Evolutionary conservation across 345 rosid species (phyloP).

Genomic region (Alliaria petiolata): DNA sequence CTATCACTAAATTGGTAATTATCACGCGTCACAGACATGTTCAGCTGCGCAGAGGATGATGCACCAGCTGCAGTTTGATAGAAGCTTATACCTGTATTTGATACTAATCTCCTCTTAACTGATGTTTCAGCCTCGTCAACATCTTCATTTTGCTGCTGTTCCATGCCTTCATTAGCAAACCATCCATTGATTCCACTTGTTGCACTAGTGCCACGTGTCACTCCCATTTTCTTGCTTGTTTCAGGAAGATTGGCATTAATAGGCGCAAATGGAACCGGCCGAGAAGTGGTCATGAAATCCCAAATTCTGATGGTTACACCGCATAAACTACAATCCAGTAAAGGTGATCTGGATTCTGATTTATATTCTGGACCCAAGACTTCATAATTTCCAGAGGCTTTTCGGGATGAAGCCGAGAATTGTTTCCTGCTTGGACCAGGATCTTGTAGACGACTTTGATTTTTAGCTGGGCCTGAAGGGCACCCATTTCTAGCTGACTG

Average conservation of each 20-base stretch:
- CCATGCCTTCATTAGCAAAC: slow-evolving; percentile 76
- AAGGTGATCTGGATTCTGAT: slow-evolving; percentile 71
- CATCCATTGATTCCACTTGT: slow-evolving; percentile 98
- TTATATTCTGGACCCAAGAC: slow-evolving; percentile 60
- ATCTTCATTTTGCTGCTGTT: slow-evolving; percentile 70
- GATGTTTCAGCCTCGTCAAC: slow-evolving; percentile 93
- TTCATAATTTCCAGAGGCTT: slow-evolving; percentile 68
- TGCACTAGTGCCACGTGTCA: slow-evolving; percentile 91
- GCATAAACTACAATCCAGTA: slow-evolving; percentile 94
- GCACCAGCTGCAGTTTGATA: slow-evolving; percentile 82
- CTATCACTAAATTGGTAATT: slow-evolving; percentile 58
- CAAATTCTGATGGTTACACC: slow-evolving; percentile 88
- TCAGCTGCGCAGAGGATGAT: slow-evolving; percentile 51
- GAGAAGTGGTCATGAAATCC: slow-evolving; percentile 80
- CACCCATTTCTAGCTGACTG: slow-evolving; percentile 92
- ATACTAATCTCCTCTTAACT: slow-evolving; percentile 47
- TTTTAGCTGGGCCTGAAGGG: slow-evolving; percentile 61
- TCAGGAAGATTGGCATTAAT: slow-evolving; percentile 72
- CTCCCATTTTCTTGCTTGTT: slow-evolving; percentile 70
- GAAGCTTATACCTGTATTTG: slow-evolving; percentile 61
- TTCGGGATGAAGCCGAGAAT: slow-evolving; percentile 64
- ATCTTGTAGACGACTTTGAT: slow-evolving; percentile 54
- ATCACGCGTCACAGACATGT: slow-evolving; percentile 45
- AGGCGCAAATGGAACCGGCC: slow-evolving; percentile 66
- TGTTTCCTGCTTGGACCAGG: slow-evolving; percentile 73